These are phyloP conservation scores for Rhodosorus marinus DNA, from an alignment of 23 red algal genomes.

Conservation along the genomic window DNA sequence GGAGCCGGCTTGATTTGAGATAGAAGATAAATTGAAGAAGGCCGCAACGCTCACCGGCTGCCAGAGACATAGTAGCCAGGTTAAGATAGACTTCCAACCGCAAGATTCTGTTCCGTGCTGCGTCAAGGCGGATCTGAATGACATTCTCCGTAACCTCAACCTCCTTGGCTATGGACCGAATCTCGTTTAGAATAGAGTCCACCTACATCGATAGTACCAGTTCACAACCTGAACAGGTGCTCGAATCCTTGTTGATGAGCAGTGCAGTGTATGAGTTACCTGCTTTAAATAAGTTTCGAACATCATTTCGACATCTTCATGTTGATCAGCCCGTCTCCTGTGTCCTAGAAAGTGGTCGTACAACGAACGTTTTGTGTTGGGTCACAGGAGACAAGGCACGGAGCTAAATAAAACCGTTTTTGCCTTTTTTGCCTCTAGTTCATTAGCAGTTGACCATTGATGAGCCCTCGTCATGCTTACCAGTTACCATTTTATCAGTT, in stretches of 20 bases:
- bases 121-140: slow-evolving; percentile 91
- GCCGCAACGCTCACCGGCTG: too few species aligned
- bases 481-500: slow-evolving; percentile 43
- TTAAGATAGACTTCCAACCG: slow-evolving; percentile 89
- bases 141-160: slow-evolving; percentile 82
- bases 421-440: too few species aligned
- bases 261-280: too few species aligned
- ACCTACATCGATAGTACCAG: too few species aligned
- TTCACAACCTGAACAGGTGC: not conserved
- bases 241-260: not conserved
- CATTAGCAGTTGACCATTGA: too few species aligned
- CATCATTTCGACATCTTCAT: slow-evolving; percentile 99
- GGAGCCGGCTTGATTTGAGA: not conserved
- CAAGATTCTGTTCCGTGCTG: slow-evolving; percentile 87
- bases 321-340: slow-evolving; percentile 57
- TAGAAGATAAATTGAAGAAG: not conserved
- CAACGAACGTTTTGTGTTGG: too few species aligned
- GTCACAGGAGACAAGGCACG: too few species aligned
- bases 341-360: too few species aligned
- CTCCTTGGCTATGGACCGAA: slow-evolving; percentile 32
- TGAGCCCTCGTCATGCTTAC: too few species aligned
- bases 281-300: slow-evolving; percentile 96
- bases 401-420: too few species aligned
- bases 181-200: slow-evolving; percentile 61
- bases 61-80: slow-evolving; percentile 63